Base-by-base conservation (phyloP, 495 filamentous ascomycete species). In the Sordaria brevicollis region DNA sequence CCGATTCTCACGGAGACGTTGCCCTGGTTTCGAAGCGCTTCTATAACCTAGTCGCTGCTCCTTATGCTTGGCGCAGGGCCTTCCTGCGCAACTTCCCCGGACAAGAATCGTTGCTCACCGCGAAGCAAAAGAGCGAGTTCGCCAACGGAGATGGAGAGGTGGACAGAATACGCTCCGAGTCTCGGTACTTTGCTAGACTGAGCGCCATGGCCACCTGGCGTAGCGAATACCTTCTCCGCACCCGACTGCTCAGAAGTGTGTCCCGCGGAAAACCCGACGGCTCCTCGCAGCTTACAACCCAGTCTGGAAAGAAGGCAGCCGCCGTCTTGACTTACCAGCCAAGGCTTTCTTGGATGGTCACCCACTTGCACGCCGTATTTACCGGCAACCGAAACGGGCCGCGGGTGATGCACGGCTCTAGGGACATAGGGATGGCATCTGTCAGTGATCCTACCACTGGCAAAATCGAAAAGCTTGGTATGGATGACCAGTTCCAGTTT, bases 81-180 rank as follows among this genome's bases (percentile, higher is more conserved):
- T 97, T 97, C 74, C 86, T 91, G 57, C 91, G 93, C 13, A 94
- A 89, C 82, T 97, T 97, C 76, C 91, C 92, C 0, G 93, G 90
- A 0, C 86, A 88, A 5, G 86, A 90, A 69, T 80, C 80, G 6
- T 68, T 84, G 49, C 79, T 77, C 39, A 49, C 74, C 39, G 54
- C 72, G 21, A 67, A 68, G n/a, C 78, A 80, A 74, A 73, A 76
- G 17, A 80, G 77, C 21, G 81, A 74, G 31, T 80, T 77, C 68
- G 76, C 70, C 17, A 76, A 77, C 67, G 79, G 81, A 10, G 71
- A 73, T 41, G 87, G 90, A 35, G 79, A 76, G 31, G 74, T 89
- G 31, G 85, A 87, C 54, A 85, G 85, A 7, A 90, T 94, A 74
- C 87, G 86, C 72, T 83, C 81, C 34, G 80, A 83, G 74, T 75